phyloP scores from a whole-genome alignment of 2,329 filamentous ascomycete genomes.

The Sphaerulina vaccinii region DNA sequence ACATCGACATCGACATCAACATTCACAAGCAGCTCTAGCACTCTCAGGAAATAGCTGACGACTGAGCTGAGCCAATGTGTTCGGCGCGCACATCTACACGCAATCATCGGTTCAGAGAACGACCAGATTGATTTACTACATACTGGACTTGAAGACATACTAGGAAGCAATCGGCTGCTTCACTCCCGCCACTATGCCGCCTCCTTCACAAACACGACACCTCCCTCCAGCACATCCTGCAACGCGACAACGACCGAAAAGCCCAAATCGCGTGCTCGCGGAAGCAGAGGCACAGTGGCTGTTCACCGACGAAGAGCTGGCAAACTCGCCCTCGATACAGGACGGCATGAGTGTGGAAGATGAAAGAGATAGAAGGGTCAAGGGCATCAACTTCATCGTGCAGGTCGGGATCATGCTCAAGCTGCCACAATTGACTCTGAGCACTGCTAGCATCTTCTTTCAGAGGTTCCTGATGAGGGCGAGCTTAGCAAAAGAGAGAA shows the following conservation, averaged over 20 bases:
- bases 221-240: constrained; percentile 44
- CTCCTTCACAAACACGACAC: constrained; percentile 22
- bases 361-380: constrained; percentile 77
- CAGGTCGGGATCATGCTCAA: constrained; percentile 92
- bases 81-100: constrained; percentile 2
- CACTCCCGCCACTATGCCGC: constrained; percentile 21
- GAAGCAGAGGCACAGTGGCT: constrained; percentile 75
- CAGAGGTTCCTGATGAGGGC: constrained; percentile 93
- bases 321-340: constrained; percentile 77
- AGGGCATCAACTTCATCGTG: constrained; percentile 94
- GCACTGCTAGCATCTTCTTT: constrained; percentile 90
- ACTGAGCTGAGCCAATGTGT: neutral
- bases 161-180: no score
- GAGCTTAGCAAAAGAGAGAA: constrained; percentile 72
- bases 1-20: neutral
- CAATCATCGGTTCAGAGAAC: neutral
- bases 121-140: no score
- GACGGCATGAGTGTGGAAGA: constrained; percentile 76
- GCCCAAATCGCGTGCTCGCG: constrained; percentile 48
- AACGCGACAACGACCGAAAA: constrained; percentile 37
- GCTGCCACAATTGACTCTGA: constrained; percentile 85
- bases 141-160: no score
- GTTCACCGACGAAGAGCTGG: constrained; percentile 79
- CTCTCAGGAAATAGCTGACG: no score
- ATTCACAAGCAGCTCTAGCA: no score